phyloP scores from a whole-genome alignment of 352 stramenopile species.

The Phytophthora fragariaefolia region DNA sequence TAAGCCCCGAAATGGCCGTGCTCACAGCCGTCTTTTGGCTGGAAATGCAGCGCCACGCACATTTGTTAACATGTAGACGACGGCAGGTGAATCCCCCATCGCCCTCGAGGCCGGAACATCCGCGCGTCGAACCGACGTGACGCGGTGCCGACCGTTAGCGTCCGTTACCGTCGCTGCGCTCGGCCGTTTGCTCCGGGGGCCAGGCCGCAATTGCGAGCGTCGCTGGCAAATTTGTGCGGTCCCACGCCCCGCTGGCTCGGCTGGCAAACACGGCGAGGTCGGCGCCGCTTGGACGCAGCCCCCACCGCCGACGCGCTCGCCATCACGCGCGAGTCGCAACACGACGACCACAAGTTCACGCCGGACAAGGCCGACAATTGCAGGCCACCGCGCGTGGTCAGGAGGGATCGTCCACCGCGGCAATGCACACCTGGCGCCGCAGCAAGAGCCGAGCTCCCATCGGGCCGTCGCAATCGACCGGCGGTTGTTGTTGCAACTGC shows the following conservation, averaged over 20 bases:
- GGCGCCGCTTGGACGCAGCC: neutral
- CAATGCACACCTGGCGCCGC: too few species aligned
- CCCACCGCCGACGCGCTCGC: too few species aligned
- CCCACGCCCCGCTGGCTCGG: neutral
- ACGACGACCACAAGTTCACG: neutral
- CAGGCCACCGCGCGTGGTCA: neutral
- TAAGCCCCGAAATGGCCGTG: too few species aligned
- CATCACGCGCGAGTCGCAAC: neutral
- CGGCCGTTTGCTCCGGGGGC: too few species aligned
- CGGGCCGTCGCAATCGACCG: too few species aligned
- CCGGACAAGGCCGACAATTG: neutral
- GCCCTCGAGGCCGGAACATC: neutral
- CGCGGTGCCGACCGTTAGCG: too few species aligned
- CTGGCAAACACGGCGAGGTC: too few species aligned
- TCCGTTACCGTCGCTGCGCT: neutral
- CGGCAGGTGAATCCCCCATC: neutral
- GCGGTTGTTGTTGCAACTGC: neutral
- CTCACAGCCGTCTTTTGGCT: too few species aligned
- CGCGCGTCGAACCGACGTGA: neutral
- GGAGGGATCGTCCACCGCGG: neutral
- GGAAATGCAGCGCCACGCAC: too few species aligned
- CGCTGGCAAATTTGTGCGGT: neutral
- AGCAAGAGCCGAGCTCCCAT: neutral
- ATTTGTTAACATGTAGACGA: slow-evolving; percentile 1
- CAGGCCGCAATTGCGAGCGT: neutral